A percentile compares a stretch with the other conserved stretches of the same genome.
phyloP scores from a whole-genome alignment of 805 yeast species.

The Cyberlindnera veronae region DNA sequence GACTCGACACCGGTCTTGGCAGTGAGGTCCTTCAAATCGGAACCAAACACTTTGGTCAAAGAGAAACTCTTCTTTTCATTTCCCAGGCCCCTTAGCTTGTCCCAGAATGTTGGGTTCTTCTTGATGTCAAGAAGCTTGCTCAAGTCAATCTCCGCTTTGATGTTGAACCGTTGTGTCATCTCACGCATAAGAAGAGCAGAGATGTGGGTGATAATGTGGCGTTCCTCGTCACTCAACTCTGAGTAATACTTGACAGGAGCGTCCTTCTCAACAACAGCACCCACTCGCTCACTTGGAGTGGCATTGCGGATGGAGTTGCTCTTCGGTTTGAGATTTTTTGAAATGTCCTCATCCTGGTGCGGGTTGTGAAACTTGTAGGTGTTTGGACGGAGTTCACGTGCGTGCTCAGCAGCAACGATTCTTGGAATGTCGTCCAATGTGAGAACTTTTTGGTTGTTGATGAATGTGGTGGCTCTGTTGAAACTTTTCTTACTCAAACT shows the following conservation, averaged over 20 bases:
- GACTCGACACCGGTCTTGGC: constrained; percentile 76
- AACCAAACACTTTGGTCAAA: constrained; percentile 63
- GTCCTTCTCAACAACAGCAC: constrained; percentile 4
- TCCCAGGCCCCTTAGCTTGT: constrained; percentile 31
- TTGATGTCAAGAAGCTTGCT: constrained; percentile 30
- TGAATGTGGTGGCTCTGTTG: constrained; percentile 65
- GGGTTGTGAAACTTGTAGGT: constrained; percentile 79
- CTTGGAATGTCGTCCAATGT: constrained; percentile 96
- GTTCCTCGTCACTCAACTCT: constrained; percentile 56
- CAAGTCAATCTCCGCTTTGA: constrained; percentile 37
- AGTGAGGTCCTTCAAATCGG: constrained; percentile 66
- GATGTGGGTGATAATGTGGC: constrained; percentile 54
- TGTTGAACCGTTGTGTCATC: constrained; percentile 24
- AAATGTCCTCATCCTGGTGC: constrained; percentile 21
- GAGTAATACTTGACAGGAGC: constrained; percentile 51
- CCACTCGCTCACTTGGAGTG: constrained; percentile 14
- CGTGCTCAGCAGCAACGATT: constrained; percentile 95
- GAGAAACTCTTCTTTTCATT: constrained; percentile 23
- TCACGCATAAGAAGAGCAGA: constrained; percentile 49
- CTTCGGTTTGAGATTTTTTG: constrained; percentile 21
- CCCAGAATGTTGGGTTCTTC: constrained; percentile 43
- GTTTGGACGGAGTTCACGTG: constrained; percentile 88
- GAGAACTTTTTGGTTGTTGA: constrained; percentile 77
- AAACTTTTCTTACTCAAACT: constrained; percentile 49
- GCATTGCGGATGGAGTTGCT: constrained; percentile 17